Evolutionary conservation across 1,284 basidiomycete species (phyloP), one percentile per base, ranked within the genome.

Genomic region (Lignosus rhinocerotis): DNA sequence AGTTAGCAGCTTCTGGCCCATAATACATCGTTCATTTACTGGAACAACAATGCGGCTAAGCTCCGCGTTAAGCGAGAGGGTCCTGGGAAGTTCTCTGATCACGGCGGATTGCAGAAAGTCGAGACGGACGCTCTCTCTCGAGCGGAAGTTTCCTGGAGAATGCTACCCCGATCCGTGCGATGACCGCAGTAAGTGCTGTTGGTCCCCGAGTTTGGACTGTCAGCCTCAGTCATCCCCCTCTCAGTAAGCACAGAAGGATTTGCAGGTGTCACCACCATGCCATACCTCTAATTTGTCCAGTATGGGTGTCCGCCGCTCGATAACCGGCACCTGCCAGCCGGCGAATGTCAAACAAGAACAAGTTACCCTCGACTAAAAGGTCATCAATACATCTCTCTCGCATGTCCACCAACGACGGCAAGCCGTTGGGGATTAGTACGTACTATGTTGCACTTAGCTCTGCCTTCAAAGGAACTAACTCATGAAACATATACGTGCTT

Each of bases 61-160:
- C 55, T 61, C 7, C 51, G 49, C 25, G 39, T 32, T 16, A 45
- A 57, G 8, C 59, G 55, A 6, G 41, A 55, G 1, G 38, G 25
- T 1, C 50, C 57, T 6, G 32, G 21, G 9, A 51, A 51, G 10
- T n/a, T n/a, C n/a, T n/a, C n/a, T 61, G 55, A 61, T 6, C 53
- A 52, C 44, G 34, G 43, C 19, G 43, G 53, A 9, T 52, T 49
- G 4, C 53, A 52, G 10, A 38, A 12, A 32, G 52, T 49, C 8
- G 55, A 61, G 50, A n/a, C 7, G n/a, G 55, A 52, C 12, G 59
- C 55, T 8, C 10, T 61, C 3, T 39, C 36, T 8, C 51, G 55
- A 1, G 59, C 59, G 2, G 42, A 50, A 19, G 25, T 21, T 60
- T 53, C 30, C 43, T 46, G 6, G 31, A 30, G 12, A 51, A 53